Evolutionary conservation across 345 rosid species (phyloP).

Genomic region (Gossypium rotundifolium): DNA sequence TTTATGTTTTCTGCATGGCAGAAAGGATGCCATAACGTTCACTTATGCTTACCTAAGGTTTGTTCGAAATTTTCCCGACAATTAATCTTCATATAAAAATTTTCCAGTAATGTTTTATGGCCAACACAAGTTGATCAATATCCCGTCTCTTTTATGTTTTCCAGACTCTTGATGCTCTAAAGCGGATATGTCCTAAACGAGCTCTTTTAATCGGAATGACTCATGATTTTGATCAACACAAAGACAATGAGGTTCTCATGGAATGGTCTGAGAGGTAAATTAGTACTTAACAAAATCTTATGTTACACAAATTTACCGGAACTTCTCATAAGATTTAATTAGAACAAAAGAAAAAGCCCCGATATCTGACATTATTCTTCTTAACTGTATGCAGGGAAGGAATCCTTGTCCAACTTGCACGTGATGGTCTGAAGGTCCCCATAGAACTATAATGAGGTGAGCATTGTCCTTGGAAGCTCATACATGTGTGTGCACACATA

Average conservation of each 20-base stretch:
- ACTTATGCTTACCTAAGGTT: constrained; percentile 93
- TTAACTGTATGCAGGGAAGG: constrained; percentile 63
- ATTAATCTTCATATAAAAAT: not conserved
- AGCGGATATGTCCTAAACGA: constrained; percentile 68
- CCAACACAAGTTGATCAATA: not conserved
- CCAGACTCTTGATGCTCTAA: constrained; percentile 81
- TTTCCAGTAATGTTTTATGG: not conserved
- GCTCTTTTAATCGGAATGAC: constrained; percentile 89
- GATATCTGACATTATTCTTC: not conserved
- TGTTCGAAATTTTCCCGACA: constrained; percentile 8
- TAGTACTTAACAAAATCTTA: not conserved
- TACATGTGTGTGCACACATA: not conserved
- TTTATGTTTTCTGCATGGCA: constrained; percentile 28
- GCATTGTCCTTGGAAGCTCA: not conserved
- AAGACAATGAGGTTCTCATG: constrained; percentile 63
- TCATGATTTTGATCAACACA: constrained; percentile 83
- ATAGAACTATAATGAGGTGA: constrained; percentile 46
- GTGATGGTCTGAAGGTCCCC: constrained; percentile 78
- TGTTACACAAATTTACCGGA: not conserved
- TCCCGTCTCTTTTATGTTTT: not conserved
- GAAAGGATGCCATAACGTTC: constrained; percentile 77
- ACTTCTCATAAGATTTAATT: not conserved
- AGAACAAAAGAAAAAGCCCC: not conserved
- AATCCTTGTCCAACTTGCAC: constrained; percentile 78
- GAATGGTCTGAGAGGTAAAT: constrained; percentile 82